Base-by-base conservation (phyloP, 495 filamentous ascomycete genomes). In the Aspergillus haitiensis region DNA sequence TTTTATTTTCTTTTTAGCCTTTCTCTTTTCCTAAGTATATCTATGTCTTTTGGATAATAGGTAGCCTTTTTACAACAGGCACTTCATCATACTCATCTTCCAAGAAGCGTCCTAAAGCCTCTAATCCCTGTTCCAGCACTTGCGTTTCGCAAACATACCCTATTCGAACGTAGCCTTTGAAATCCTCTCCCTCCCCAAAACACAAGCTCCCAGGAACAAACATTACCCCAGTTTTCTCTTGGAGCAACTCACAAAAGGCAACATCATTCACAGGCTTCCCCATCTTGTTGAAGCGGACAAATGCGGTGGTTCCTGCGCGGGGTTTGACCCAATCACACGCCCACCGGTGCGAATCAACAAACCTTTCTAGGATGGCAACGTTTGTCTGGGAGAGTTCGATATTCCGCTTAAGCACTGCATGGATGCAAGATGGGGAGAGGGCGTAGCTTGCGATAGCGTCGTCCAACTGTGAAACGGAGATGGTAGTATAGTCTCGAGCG, bases 401-500 rank as follows among this genome's bases (percentile, higher is more conserved):
- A 64, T 96, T 96, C 0, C 92, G 78, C 13, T 68, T 69, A 21
- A 96, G 71, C 13, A 97, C 74, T 16, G 78, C 76, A 21, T 88
- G 81, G n/a, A 92, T 77, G 11, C 89, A 87, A 11, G 78, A 68
- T 11, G 74, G 72, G 9, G 81, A 81, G 5, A 95, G 76, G 1
- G 93, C 91, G 62, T 85, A 92, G 47, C 84, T 80, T 8, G 92
- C 92, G 12, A 96, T 79, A 37, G 83, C 82, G 67, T 96, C 91
- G 70, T 93, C 91, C 13, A 96, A 75, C 71, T 90, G 88, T 39
- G 85, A 87, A 0, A 96, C 91, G 31, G 88, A 89, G 64, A 95
- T 96, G 10, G 87, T 90, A 5, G 91, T 94, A 77, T 93, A 96
- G 69, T 96, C 85, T 18, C 92, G 79, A 1, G 87, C 85, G 6